Evolutionary conservation across 169 alveolate genomes (phyloP), one percentile per base, ranked within the genome.

Genomic region (Eimeria praecox): DNA sequence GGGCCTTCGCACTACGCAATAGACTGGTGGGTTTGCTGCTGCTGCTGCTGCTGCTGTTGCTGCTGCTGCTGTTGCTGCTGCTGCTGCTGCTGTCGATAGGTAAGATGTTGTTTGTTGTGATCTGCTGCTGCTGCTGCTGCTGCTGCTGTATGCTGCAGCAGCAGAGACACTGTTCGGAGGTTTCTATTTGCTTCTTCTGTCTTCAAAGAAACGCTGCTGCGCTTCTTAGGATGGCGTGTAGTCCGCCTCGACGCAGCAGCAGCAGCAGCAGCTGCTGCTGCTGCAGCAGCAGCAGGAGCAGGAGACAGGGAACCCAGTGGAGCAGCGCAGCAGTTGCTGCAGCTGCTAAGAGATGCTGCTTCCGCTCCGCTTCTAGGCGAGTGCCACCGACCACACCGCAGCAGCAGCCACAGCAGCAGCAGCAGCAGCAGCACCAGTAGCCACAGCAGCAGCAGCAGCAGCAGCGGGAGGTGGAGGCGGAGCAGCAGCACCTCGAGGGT

Each of bases 241-340:
- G 75, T 83, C n/a, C 69, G 91, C 73, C 24, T 83, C 73, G 35
- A 49, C 30, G 91, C 91, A n/a, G 54, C 69, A 12, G 75, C 52
- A 33, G 91, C 91, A 46, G 75, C 69, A 30, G 54, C 69, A 30
- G 75, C 75, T 30, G 89, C 66, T 27, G 44, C 64, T 44, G 89
- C 89, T 27, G 77, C 91, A 33, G 75, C 91, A 83, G 46, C 91
- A 83, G 52, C 54, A 46, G 77, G 77, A 27, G 75, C 91, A 44
- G 42, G 12, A 46, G 90, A 16, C 40, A 64, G 12, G 44, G 27
- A 46, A 0, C 33, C 62, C 69, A 27, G 44, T 8, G 62, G 14
- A 78, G 89, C 89, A 46, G 91, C 91, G 54, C 91, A 83, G 69
- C 91, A 83, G 8, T 35, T 83, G 91, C 91, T 83, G 75, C 91